Conservation (phyloP, 495 filamentous ascomycete genomes). For the Podospora sp. region DNA sequence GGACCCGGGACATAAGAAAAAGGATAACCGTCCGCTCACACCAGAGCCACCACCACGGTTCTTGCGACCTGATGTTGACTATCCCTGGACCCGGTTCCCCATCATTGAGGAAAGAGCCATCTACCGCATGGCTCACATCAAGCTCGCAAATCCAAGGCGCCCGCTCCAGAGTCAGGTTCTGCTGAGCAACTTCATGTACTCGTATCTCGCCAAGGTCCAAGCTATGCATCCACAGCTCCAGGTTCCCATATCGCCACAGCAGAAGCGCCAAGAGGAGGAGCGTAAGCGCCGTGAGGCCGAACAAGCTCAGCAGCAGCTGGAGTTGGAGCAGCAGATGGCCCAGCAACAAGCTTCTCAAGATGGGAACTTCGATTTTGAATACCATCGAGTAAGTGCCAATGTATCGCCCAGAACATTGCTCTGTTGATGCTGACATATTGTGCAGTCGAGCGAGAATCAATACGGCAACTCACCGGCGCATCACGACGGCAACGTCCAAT, state of each 20-base stretch:
- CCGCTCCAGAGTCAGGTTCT: constrained; percentile 94
- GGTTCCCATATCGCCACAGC: constrained; percentile 67
- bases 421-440: constrained; percentile 19
- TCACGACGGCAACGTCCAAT: constrained; percentile 41
- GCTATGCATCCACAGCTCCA: constrained; percentile 95
- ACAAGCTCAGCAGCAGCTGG: constrained; percentile 49
- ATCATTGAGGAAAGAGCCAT: constrained; percentile 97
- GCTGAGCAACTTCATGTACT: constrained; percentile 99
- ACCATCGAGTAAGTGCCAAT: constrained; percentile 50
- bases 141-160: constrained; percentile 93
- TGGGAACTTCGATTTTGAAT: constrained; percentile 49
- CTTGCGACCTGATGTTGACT: constrained; percentile 84
- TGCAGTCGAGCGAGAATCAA: constrained; percentile 40
- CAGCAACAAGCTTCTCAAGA: constrained; percentile 46
- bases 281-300: constrained; percentile 68
- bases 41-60: constrained; percentile 74
- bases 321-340: constrained; percentile 54
- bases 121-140: constrained; percentile 98
- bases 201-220: constrained; percentile 97
- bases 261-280: constrained; percentile 63
- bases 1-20: constrained; percentile 68
- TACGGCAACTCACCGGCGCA: constrained; percentile 47
- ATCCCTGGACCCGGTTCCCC: constrained; percentile 92
- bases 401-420: not conserved
- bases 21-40: constrained; percentile 71